Percentiles rank a stretch among this genome's conserved stretches.
Conservation (phyloP, 2,329 filamentous ascomycete species). For the Cadophora gregata region DNA sequence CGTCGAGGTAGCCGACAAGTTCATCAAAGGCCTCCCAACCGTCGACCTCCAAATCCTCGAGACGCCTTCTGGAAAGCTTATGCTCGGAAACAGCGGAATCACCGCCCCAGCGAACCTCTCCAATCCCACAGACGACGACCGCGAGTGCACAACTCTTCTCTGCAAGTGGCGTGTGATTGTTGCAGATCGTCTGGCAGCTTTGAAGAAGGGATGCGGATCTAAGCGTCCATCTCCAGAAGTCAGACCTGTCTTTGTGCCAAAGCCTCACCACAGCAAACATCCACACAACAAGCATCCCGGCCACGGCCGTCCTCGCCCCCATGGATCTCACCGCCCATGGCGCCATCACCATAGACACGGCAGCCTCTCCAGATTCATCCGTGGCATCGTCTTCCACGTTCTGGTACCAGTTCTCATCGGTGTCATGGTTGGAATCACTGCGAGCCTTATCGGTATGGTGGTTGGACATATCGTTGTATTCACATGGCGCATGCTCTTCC, state of each 20-base stretch:
- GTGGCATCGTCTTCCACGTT: constrained; percentile 65
- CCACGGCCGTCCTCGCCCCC: constrained; percentile 38
- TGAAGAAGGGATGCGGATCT: constrained; percentile 48
- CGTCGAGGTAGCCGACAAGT: constrained; percentile 62
- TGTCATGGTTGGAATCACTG: constrained; percentile 69
- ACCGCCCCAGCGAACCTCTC: constrained; percentile 37
- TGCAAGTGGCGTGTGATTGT: constrained; percentile 62
- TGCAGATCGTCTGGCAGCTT: constrained; percentile 50
- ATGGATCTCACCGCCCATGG: constrained; percentile 37
- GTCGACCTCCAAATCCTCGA: constrained; percentile 68
- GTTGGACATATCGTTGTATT: constrained; percentile 67
- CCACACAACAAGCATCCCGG: constrained; percentile 33
- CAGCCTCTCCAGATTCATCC: constrained; percentile 55
- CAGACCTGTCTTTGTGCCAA: constrained; percentile 28
- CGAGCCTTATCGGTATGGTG: constrained; percentile 71
- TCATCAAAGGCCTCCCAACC: constrained; percentile 59
- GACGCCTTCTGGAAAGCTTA: constrained; percentile 58
- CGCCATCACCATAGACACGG: constrained; percentile 46
- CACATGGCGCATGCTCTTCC: constrained; percentile 60
- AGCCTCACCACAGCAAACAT: constrained; percentile 20
- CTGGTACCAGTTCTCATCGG: constrained; percentile 73
- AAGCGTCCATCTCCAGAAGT: constrained; percentile 34
- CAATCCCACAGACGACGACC: constrained; percentile 42
- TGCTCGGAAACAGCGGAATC: constrained; percentile 56
- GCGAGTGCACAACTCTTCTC: constrained; percentile 52